phyloP scores from a whole-genome alignment of 139 green algal species.

The Tetraselmis striata region DNA sequence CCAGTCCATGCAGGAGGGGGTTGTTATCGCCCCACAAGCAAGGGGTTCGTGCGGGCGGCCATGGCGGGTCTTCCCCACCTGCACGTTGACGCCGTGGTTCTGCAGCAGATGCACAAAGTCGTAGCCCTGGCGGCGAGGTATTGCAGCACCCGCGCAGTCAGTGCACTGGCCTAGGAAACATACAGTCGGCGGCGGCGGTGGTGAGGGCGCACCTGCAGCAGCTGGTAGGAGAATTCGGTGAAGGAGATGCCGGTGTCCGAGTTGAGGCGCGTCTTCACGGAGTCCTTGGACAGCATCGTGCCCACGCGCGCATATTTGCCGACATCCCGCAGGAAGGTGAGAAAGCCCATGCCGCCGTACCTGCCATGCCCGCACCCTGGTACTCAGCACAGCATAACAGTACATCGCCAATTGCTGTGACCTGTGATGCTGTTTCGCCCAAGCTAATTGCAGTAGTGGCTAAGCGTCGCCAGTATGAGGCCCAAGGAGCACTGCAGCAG shows the following conservation, averaged over 20 bases:
- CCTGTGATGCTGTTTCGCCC: no score
- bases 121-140: slow-evolving; percentile 66
- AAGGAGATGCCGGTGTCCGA: slow-evolving; percentile 79
- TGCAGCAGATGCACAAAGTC: slow-evolving; percentile 92
- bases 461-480: no score
- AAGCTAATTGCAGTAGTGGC: no score
- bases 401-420: no score
- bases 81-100: slow-evolving; percentile 71
- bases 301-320: slow-evolving; percentile 88
- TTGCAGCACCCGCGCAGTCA: no score
- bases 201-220: slow-evolving; percentile 59
- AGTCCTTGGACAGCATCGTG: slow-evolving; percentile 93
- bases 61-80: slow-evolving; percentile 23
- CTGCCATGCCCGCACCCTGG: slow-evolving; percentile 68
- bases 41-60: no score
- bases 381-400: no score
- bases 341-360: slow-evolving; percentile 76
- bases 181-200: neutral
- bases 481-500: no score
- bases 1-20: no score
- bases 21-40: no score
- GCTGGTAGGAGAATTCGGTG: slow-evolving; percentile 98
- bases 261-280: slow-evolving; percentile 81
- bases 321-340: slow-evolving; percentile 89
- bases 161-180: neutral